Evolutionary conservation across 208 protist genomes (phyloP), one percentile per base, ranked within the genome.

Genomic region (Spongospora subterranea): DNA sequence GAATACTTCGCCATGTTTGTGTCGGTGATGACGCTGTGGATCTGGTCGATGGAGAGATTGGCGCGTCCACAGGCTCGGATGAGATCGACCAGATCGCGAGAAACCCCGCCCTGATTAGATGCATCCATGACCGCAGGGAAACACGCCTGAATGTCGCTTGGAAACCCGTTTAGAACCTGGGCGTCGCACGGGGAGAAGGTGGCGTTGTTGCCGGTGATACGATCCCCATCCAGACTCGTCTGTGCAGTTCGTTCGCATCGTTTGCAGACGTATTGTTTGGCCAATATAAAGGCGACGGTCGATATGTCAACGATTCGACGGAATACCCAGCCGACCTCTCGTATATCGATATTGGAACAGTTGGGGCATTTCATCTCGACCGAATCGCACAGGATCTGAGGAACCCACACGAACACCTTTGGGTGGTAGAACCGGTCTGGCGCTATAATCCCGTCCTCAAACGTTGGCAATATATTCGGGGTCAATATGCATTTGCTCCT

Each of bases 391-490:
- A 82, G n/a, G 35, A 45, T 13, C 13, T 82, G 35, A 6, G 71
- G 71, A 35, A 82, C 17, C 71, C 71, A 82, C 17, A 82, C 71
- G 71, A 82, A 82, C 71, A 82, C 71, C 17, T 82, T 82, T n/a
- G 71, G 71, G n/a, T 35, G 71, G 71, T 82, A 82, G 71, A 82
- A 82, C 6, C 13, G 17, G 35, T 82, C 71, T 20, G 71, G 71
- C 6, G 17, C 40, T 6, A 82, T 82, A 43, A 20, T 82, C 11
- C 71, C 17, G 35, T 60, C 24, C 13, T 60, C 13, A 24, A 60
- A 60, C 6, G 50, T 29, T 29, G 24, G 13, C 50, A 60, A 60
- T 6, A 24, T 24, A 60, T 6, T 6, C 24, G 50, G 50, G 6
- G 50, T 24, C 24, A 60, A 29, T 60, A 6, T 6, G 24, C 50